Base-by-base conservation (phyloP, 768 basidiomycete species). In the Leccinum incarnatum region DNA sequence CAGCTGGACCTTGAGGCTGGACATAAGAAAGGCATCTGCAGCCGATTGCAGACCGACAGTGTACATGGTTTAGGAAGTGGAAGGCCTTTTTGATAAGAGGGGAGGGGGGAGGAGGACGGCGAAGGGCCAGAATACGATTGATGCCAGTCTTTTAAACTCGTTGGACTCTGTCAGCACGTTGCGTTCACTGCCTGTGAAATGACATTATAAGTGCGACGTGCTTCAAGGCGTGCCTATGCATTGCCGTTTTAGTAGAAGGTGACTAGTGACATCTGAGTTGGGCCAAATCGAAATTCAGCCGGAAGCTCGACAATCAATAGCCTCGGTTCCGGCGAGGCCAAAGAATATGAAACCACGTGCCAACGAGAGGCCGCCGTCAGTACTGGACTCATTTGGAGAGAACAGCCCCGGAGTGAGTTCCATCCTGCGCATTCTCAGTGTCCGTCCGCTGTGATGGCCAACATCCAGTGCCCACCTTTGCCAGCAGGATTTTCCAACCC, bases 41-140 rank as follows among this genome's bases (percentile, higher is more conserved):
- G 76, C 69, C 60, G 73, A 72, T 55, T 76, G 71, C 46, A 79
- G 59, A 65, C 78, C 76, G 65, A 79, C 73, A 36, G 78, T 73
- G 51, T 75, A 76, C 78, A 79, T 79, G 68, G 64, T 57, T 62
- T 30, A 47, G 54, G 62, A 67, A 67, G 58, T 32, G 57, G 62
- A 66, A 64, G 63, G 65, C 59, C 51, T 63, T 59, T 66, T 63
- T 59, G 64, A 71, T 68, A 66, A 69, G 55, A 51, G 55, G 49
- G 56, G 62, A 59, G 34, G 52, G 42, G 8, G 14, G 47, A 25
- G 47, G 47, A 48, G 47, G 47, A 58, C 59, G 69, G 68, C 69
- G 68, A 58, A 59, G 60, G 62, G 60, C 42, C 54, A 58, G 59
- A 51, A 51, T 8, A 27, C 64, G 59, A 65, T 67, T 70, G 59